A percentile compares a stretch with the other conserved stretches of the same genome.
Conservation (phyloP, 2,329 filamentous ascomycete genomes). For the Epicoccum sorghinum region DNA sequence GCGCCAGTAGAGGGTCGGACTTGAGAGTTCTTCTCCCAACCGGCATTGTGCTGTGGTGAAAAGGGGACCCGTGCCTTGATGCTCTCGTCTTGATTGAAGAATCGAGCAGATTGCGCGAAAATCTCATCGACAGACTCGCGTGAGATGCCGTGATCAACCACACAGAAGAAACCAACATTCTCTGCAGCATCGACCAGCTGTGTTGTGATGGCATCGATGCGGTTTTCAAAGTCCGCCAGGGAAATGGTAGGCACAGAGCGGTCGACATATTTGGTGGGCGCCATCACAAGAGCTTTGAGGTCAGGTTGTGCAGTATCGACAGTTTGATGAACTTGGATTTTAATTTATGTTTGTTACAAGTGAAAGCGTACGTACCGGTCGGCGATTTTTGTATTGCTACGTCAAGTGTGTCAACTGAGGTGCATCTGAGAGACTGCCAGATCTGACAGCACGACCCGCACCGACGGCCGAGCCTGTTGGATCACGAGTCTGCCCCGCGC, state of each 20-base stretch:
- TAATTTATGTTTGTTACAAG: too few relatives aligned
- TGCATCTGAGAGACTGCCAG: too few relatives aligned
- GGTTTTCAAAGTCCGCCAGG: conserved; percentile 58
- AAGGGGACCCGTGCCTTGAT: conserved; percentile 62
- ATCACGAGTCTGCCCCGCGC: neutral
- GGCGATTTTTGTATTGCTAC: too few relatives aligned
- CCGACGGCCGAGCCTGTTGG: neutral
- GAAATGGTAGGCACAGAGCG: conserved; percentile 50
- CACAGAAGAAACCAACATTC: conserved; percentile 65
- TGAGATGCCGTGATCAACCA: conserved; percentile 62
- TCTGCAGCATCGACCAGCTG: conserved; percentile 62
- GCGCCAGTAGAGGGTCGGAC: conserved; percentile 65
- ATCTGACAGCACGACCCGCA: neutral
- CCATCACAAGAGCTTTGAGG: conserved; percentile 19
- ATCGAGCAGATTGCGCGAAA: conserved; percentile 58
- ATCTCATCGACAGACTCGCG: conserved; percentile 57
- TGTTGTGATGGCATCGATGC: conserved; percentile 60
- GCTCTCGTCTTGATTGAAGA: conserved; percentile 61
- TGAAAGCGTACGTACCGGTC: too few relatives aligned
- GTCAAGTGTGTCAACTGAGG: neutral
- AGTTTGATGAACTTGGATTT: neutral
- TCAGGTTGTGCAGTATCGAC: neutral
- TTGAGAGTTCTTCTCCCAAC: conserved; percentile 66
- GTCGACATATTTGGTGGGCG: conserved; percentile 26
- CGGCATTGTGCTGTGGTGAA: conserved; percentile 59